Evolutionary conservation across 495 filamentous ascomycete genomes (phyloP).

Genomic region (Tuber melanosporum): DNA sequence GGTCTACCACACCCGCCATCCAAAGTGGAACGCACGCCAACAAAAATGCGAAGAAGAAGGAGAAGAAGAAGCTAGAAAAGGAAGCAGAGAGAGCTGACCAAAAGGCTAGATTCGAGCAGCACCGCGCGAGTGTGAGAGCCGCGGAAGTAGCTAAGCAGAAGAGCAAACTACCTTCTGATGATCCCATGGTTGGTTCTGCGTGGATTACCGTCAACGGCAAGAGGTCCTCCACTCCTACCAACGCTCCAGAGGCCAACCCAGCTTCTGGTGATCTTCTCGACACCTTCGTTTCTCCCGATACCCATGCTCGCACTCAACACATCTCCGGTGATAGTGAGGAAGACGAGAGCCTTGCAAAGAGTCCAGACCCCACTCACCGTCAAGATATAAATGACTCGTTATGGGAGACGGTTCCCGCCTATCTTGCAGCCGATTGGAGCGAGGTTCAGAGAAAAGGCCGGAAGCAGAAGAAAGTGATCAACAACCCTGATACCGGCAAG

Average conservation of each 20-base stretch:
- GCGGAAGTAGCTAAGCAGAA: slow-evolving; percentile 41
- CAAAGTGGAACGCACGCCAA: slow-evolving; percentile 43
- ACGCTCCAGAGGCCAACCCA: slow-evolving; percentile 18
- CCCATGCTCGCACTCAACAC: slow-evolving; percentile 7
- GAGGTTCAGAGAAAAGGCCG: slow-evolving; percentile 40
- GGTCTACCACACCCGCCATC: slow-evolving; percentile 26
- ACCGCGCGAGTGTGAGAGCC: slow-evolving; percentile 48
- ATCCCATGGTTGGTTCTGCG: slow-evolving; percentile 42
- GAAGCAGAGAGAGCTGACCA: slow-evolving; percentile 47
- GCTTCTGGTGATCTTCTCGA: slow-evolving; percentile 44
- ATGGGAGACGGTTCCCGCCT: slow-evolving; percentile 40
- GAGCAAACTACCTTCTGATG: slow-evolving; percentile 44
- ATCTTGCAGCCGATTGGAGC: slow-evolving; percentile 37
- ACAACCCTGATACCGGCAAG: slow-evolving; percentile 24
- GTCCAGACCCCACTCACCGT: slow-evolving; percentile 41
- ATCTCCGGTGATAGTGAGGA: slow-evolving; percentile 36
- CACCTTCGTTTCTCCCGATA: slow-evolving; percentile 44
- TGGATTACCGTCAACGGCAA: slow-evolving; percentile 42
- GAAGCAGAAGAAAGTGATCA: slow-evolving; percentile 30
- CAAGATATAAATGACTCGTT: slow-evolving; percentile 42
- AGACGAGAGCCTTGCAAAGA: slow-evolving; percentile 22
- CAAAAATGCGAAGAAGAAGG: slow-evolving; percentile 51
- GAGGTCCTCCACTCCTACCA: slow-evolving; percentile 12
- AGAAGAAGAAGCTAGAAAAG: slow-evolving; percentile 46
- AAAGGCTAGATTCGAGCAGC: slow-evolving; percentile 47